Base-by-base conservation (phyloP, 176 grass and related monocot genomes). In the Musa itinerans region DNA sequence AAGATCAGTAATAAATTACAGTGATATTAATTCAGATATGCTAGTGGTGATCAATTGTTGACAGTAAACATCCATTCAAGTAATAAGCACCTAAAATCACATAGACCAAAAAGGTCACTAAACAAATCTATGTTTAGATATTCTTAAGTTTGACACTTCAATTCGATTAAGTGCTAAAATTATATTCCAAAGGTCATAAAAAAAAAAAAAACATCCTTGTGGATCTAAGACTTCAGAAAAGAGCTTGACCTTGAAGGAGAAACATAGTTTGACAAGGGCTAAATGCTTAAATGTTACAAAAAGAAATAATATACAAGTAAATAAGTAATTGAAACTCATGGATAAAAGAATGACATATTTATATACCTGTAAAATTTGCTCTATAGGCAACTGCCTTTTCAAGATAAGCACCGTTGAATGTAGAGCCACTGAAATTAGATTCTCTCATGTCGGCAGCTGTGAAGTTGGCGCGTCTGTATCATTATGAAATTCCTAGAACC, bases 311-410 rank as follows among this genome's bases (percentile, higher is more conserved):
- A 25, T 24, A 3, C 51, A 53, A 72, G 53, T 52, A 73, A 71
- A 3, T 21, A 53, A 72, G 53, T 52, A 73, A 71, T 50, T 10
- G 49, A 83, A 78, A 3, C 21, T 29, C 10, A 58, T 49, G 73
- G 23, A 61, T 48, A 63, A 16, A 49, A 11, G 10, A 50, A 12
- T 48, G 9, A 57, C 11, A 13, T 13, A 7, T 63, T 55, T 15
- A 73, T 63, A 87, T 80, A 89, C 95, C 90, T 61, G 84, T 86
- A 78, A 94, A 99, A 80, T 94, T 99, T 75, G 88, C 83, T 91
- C 73, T 93, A 76, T 91, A 99, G 78, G 90, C 90, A 84, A 99
- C 95, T 82, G 90, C 95, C 75, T 99, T 99, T 89, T 99, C 95
- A 66, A 94, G 79, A 85, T 99, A 99, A 79, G 90, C 90, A 75